Base-by-base conservation (phyloP, 106 monocot genomes). In the Hemerocallis citrina region DNA sequence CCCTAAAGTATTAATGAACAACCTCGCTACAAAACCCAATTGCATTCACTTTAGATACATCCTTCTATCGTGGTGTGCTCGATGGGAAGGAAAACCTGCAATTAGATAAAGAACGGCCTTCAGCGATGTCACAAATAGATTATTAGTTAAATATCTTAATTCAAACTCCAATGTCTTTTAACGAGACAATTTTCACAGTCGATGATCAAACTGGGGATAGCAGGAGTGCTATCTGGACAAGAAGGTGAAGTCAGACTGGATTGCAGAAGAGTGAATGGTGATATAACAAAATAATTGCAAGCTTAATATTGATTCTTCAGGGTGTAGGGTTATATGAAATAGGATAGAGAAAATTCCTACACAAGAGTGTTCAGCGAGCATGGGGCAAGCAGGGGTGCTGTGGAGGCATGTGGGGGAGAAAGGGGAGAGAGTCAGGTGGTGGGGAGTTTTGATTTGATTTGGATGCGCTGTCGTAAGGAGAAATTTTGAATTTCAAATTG, bases 191-290 rank as follows among this genome's bases (percentile, higher is more conserved):
- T 83, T 40, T 52, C 72, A 0, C 62, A 52, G 17, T 65, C 79
- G 17, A 80, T 85, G 84, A 57, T 73, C 47, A 79, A 76, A 31
- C 45, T 80, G 13, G 84, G 79, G 8, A 66, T 54, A 43, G 62
- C 58, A 7, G 64, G 68, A 8, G 73, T 76, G 68, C 69, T 80
- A 19, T 73, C 61, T 1, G 84, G 84, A 20, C 12, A 57, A 57
- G 30, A 76, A 21, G 84, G 84, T 17, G 76, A 80, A 49, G 57
- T 85, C 38, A 59, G 84, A 15, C 28, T 60, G 12, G 63, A 78
- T 34, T 78, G 78, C 47, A 33, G 83, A 19, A 67, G 9, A 17
- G 66, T 78, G n/a, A 83, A 78, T 59, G 40, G 15, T 19, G 35
- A 39, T 7, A 31, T 32, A 49, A 20, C 52, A 35, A 45, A 40